Base-by-base conservation (phyloP, 2,329 filamentous ascomycete genomes). In the Ophiostoma sp. region DNA sequence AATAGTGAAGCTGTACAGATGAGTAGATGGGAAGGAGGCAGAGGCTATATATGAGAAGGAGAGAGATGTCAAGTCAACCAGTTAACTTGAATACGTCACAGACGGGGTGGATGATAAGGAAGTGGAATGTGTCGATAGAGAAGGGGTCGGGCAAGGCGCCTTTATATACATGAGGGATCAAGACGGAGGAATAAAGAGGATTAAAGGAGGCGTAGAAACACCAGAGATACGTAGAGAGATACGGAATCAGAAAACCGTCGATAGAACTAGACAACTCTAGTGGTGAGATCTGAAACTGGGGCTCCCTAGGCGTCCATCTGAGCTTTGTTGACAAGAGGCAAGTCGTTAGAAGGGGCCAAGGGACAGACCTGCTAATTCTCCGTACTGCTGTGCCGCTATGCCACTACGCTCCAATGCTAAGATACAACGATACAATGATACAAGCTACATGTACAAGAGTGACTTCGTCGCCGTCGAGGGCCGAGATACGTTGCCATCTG, bases 211-310 rank as follows among this genome's bases (percentile, higher is more conserved):
- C 60, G 2, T 40, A 3, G 9, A 2, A 11, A 6, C 14, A 8
- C 49, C 27, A n/a, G 49, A 63, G 38, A 63, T 63, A 63, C 40
- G 58, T 62, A 62, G 52, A n/a, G 27, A 58, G 27, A 42, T 63
- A 42, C 40, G 58, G 58, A 63, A 42, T 63, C 41, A 63, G 14
- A 41, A 41, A 41, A 63, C 38, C 36, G 7, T 18, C 42, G 60
- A 63, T 63, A 42, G 60, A 63, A 44, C 60, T 63, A 63, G 60
- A 63, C 16, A 27, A 42, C 3, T 18, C 60, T 63, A 63, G 60
- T 63, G 60, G 60, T 63, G 60, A 63, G 60, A 63, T 63, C 60
- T 63, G 60, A 63, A 63, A 63, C 60, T 63, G 60, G 8, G 40
- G 41, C 60, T 63, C 40, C 36, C 38, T 41, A 42, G 38, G 60